A percentile compares a stretch with the other conserved stretches of the same genome.
Evolutionary conservation across 2,329 filamentous ascomycete species (phyloP).

Genomic region (Phaeosphaeriaceae sp.): DNA sequence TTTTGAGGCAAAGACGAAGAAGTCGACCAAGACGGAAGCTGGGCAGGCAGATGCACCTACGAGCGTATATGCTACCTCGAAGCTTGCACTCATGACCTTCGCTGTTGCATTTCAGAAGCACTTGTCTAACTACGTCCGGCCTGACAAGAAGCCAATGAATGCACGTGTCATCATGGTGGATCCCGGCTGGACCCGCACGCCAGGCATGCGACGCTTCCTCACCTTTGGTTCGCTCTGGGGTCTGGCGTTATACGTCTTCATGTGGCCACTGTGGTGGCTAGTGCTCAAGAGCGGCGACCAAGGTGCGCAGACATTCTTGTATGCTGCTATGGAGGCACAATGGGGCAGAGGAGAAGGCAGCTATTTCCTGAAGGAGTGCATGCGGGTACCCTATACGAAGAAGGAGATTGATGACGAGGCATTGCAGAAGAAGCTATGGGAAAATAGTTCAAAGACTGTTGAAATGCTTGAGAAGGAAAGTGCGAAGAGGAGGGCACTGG

Average conservation of each 20-base stretch:
- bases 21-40: conserved; percentile 29
- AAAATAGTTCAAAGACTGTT: conserved; percentile 80
- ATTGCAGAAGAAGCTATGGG: conserved; percentile 85
- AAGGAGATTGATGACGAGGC: conserved; percentile 79
- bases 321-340: conserved; percentile 81
- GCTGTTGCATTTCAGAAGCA: conserved; percentile 92
- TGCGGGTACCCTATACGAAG: conserved; percentile 73
- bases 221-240: conserved; percentile 84
- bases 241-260: conserved; percentile 75
- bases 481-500: conserved; percentile 66
- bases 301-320: conserved; percentile 86
- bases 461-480: conserved; percentile 81
- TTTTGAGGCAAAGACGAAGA: conserved; percentile 66
- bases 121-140: conserved; percentile 80
- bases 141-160: conserved; percentile 82
- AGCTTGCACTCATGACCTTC: conserved; percentile 85
- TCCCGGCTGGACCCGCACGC: conserved; percentile 83
- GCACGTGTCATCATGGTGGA: conserved; percentile 86
- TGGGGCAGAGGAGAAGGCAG: conserved; percentile 72
- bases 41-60: conserved; percentile 48
- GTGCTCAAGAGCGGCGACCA: conserved; percentile 83
- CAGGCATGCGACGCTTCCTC: conserved; percentile 86
- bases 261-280: conserved; percentile 85
- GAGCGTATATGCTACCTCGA: conserved; percentile 57
- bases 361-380: conserved; percentile 87